Evolutionary conservation across 495 filamentous ascomycete genomes (phyloP).

Genomic region (Podospora anserina): DNA sequence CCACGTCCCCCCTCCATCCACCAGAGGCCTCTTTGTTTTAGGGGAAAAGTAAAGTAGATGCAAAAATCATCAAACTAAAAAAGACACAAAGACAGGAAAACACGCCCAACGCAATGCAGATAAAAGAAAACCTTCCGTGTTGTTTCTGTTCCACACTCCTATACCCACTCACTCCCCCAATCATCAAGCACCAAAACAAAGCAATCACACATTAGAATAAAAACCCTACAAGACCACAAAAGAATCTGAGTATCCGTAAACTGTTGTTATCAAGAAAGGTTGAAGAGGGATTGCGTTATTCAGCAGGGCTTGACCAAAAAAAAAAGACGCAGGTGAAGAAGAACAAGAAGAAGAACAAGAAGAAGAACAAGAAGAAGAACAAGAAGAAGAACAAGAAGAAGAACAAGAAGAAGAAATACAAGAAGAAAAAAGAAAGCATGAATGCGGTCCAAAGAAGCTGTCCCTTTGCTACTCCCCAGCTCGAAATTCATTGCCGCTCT

Average conservation of each 20-base stretch:
- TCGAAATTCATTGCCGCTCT: conserved; percentile 36
- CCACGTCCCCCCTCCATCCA: background rate
- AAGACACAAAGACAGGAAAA: background rate
- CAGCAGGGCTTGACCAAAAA: conserved; percentile 7
- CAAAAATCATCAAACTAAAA: background rate
- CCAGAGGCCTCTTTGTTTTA: background rate
- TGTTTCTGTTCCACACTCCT: background rate
- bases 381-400: background rate
- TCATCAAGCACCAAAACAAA: background rate
- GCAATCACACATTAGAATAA: background rate
- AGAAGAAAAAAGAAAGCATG: conserved; percentile 8
- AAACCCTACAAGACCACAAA: background rate
- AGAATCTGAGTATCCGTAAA: background rate
- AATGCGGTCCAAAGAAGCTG: background rate
- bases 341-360: background rate
- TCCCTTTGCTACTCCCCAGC: background rate
- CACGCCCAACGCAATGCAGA: background rate
- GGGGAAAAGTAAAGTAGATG: background rate
- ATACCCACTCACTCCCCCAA: background rate
- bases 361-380: background rate
- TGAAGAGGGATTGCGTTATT: background rate
- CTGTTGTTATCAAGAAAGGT: background rate
- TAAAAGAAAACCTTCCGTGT: background rate
- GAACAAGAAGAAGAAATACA: too few relatives aligned
- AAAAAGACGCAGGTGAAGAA: conserved; percentile 2